These are phyloP conservation scores for Rhizomucor pusillus DNA, from an alignment of 371 early-diverging fungal species.

Conservation along the genomic window DNA sequence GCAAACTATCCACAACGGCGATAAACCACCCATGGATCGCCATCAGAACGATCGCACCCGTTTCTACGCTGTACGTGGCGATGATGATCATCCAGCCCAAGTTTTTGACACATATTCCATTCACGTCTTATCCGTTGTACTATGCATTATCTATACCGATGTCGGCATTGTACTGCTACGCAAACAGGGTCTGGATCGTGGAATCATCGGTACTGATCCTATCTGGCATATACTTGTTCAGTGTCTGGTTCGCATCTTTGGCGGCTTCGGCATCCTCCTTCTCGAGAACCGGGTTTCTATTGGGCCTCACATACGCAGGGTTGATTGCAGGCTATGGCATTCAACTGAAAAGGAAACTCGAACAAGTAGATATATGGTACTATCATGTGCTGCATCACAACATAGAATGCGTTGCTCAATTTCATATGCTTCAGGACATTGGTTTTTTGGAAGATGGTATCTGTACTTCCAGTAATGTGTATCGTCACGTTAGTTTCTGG, in stretches of 20 bases:
- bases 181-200: background rate
- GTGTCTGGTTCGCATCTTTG: conserved; percentile 6
- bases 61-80: background rate
- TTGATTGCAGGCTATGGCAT: conserved; percentile 6
- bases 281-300: background rate
- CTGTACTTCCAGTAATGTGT: conserved; percentile 2
- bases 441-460: background rate
- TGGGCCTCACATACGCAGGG: conserved; percentile 5
- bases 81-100: conserved; percentile 7
- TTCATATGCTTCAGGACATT: conserved; percentile 3
- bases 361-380: conserved; percentile 4
- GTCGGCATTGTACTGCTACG: background rate
- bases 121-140: conserved; percentile 1
- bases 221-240: conserved; percentile 1
- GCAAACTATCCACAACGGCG: background rate
- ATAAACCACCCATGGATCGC: background rate
- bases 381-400: background rate
- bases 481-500: conserved; percentile 9
- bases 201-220: background rate
- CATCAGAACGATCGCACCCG: background rate
- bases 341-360: background rate
- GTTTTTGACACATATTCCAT: conserved; percentile 11
- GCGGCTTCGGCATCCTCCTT: conserved; percentile 2
- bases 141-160: conserved; percentile 9
- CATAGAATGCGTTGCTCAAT: background rate